These are phyloP conservation scores for Cunninghamia lanceolata DNA, from an alignment of 75 land plant species.

Conservation along the genomic window DNA sequence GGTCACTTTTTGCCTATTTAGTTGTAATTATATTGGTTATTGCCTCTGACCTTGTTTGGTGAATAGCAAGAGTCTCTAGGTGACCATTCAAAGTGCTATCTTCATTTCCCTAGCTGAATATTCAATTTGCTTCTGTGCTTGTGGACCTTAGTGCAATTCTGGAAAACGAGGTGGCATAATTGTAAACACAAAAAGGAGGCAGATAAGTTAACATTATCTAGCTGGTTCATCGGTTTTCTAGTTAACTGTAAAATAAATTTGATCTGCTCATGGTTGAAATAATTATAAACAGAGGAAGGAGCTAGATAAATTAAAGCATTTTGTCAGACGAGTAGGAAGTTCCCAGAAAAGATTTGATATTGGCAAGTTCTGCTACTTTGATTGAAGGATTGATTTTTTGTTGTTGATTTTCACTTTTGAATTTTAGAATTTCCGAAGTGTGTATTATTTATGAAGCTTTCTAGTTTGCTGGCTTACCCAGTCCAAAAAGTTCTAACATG, in stretches of 20 bases:
- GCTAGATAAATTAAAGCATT: neutral
- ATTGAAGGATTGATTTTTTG: neutral
- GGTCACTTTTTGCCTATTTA: neutral
- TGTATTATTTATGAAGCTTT: neutral
- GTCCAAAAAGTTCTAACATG: neutral
- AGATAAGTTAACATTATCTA: neutral
- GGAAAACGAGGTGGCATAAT: neutral
- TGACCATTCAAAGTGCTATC: neutral
- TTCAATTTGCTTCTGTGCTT: neutral
- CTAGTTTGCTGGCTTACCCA: neutral
- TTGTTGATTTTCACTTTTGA: neutral
- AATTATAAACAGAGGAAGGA: neutral
- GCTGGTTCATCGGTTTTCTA: neutral
- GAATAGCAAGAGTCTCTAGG: neutral
- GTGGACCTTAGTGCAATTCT: neutral
- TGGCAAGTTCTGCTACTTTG: neutral
- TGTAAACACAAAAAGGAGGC: neutral
- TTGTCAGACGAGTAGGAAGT: neutral
- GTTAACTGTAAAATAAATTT: neutral
- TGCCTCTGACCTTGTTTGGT: neutral
- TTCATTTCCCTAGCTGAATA: neutral
- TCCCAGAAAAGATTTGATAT: neutral
- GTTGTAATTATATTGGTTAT: neutral
- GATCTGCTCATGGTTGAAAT: neutral
- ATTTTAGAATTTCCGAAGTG: neutral